phyloP scores from a whole-genome alignment of 2,329 filamentous ascomycete species.

The Hortaea werneckii region DNA sequence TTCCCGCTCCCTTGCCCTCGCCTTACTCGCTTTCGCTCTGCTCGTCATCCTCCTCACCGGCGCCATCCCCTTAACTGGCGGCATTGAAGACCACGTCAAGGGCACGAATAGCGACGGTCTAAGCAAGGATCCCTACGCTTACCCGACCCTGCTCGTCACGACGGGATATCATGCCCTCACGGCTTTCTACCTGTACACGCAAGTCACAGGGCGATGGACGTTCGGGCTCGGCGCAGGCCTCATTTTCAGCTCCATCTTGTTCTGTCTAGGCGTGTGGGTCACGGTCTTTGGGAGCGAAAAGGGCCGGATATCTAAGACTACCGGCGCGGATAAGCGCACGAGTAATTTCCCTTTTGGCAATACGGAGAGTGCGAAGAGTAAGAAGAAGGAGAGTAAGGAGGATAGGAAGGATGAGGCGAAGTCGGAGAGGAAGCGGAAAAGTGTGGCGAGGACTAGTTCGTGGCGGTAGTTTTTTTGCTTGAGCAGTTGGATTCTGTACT shows the following conservation, averaged over 20 bases:
- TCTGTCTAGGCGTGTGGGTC: constrained; percentile 55
- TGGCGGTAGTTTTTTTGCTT: neutral
- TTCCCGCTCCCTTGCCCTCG: constrained; percentile 58
- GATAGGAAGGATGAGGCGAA: constrained; percentile 12
- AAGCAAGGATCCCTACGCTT: constrained; percentile 33
- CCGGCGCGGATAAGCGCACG: constrained; percentile 57
- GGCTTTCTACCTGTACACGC: constrained; percentile 59
- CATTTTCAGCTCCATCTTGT: constrained; percentile 46
- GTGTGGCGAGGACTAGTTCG: constrained; percentile 7
- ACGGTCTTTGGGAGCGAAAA: constrained; percentile 46
- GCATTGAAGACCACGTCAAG: constrained; percentile 1
- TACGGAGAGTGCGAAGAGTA: constrained; percentile 20
- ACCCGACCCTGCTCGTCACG: constrained; percentile 56
- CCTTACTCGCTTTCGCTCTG: constrained; percentile 54
- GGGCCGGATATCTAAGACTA: constrained; percentile 50
- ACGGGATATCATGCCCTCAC: constrained; percentile 53
- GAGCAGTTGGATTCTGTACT: no score
- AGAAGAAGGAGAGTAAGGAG: constrained; percentile 22
- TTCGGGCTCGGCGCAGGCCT: constrained; percentile 49
- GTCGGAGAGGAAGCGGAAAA: constrained; percentile 12
- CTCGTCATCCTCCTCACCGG: constrained; percentile 61
- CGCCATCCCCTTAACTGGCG: constrained; percentile 42
- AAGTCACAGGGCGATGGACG: constrained; percentile 24
- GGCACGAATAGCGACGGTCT: neutral
- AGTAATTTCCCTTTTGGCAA: constrained; percentile 58